Conservation (phyloP, 2,329 filamentous ascomycete genomes). For the Colletotrichum sp. region DNA sequence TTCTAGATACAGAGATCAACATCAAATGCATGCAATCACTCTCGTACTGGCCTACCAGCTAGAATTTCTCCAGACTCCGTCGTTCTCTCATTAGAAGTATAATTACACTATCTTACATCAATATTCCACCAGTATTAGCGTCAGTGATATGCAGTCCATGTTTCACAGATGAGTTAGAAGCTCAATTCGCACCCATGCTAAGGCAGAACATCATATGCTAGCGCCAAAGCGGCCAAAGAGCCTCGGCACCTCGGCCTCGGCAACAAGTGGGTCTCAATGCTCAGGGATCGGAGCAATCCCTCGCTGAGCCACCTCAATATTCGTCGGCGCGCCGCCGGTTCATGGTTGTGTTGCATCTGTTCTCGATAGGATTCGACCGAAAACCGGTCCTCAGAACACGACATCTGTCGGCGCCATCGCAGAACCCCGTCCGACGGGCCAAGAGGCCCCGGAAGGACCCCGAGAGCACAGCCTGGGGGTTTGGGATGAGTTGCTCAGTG, state of each 20-base stretch:
- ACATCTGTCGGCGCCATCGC: neutral
- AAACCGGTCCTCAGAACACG: neutral
- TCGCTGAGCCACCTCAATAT: neutral
- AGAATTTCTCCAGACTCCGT: neutral
- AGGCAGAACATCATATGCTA: neutral
- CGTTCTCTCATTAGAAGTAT: neutral
- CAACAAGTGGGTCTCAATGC: neutral
- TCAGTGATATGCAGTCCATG: neutral
- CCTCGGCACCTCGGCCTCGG: slow-evolving; percentile 16
- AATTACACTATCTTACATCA: neutral
- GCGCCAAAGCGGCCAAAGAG: neutral
- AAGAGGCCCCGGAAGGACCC: neutral
- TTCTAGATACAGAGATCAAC: neutral
- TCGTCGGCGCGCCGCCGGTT: neutral
- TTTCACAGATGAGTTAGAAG: neutral
- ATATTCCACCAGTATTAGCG: neutral
- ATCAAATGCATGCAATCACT: neutral
- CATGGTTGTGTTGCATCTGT: neutral
- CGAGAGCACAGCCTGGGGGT: neutral
- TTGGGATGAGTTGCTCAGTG: neutral
- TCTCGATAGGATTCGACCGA: neutral
- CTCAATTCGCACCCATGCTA: neutral
- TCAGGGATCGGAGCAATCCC: neutral
- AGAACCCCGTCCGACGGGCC: neutral
- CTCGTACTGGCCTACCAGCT: neutral